These are phyloP conservation scores for Termitomyces sp. DNA, from an alignment of 768 basidiomycete genomes.

Conservation along the genomic window DNA sequence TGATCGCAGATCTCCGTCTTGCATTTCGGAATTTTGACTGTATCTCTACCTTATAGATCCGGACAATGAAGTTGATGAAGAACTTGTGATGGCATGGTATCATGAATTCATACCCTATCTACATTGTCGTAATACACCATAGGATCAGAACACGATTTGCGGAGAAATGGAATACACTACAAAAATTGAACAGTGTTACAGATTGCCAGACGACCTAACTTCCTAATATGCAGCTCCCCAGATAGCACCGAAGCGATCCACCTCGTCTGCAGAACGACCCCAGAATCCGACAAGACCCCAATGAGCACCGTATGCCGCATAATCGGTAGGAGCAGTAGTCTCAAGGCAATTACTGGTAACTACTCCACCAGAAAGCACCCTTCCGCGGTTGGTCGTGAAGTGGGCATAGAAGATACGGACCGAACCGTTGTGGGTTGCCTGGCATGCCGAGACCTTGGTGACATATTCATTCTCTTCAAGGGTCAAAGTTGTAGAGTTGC, in stretches of 20 bases:
- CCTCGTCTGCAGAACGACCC: conserved; percentile 29
- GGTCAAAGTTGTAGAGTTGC: conserved; percentile 26
- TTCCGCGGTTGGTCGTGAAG: conserved; percentile 30
- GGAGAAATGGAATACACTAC: too few relatives aligned
- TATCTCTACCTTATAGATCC: neutral
- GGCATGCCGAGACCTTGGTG: conserved; percentile 24
- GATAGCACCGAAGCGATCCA: conserved; percentile 29
- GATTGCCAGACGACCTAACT: neutral
- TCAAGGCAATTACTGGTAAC: conserved; percentile 28
- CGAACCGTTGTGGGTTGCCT: conserved; percentile 22
- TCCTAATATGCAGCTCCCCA: conserved; percentile 29
- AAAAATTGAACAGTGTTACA: neutral
- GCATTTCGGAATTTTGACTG: too few relatives aligned
- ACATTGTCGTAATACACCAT: neutral
- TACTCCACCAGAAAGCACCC: conserved; percentile 26
- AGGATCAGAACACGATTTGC: too few relatives aligned
- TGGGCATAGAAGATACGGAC: conserved; percentile 33
- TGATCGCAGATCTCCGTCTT: too few relatives aligned
- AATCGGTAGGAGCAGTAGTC: conserved; percentile 28
- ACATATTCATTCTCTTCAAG: conserved; percentile 26
- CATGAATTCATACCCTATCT: neutral
- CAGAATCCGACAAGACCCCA: conserved; percentile 34
- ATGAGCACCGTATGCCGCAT: conserved; percentile 21
- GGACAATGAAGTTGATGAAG: neutral
- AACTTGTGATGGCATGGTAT: conserved; percentile 1